Evolutionary conservation across 495 filamentous ascomycete genomes (phyloP).

Genomic region (Aspergillus wentii): DNA sequence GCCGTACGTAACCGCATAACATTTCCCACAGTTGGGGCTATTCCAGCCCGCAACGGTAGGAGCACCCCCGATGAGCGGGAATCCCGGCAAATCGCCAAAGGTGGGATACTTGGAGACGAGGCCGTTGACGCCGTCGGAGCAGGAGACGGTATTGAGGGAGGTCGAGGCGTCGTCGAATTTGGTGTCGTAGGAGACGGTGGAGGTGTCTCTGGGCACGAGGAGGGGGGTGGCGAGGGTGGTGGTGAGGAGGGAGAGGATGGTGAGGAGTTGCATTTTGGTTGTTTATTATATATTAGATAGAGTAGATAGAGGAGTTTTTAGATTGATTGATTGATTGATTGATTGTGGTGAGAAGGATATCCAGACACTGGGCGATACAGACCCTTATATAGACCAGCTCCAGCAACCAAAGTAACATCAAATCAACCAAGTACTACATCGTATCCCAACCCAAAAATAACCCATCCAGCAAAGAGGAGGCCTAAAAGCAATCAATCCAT

Average conservation of each 20-base stretch:
- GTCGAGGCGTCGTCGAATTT: constrained; percentile 28
- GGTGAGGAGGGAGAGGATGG: neutral
- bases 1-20: constrained; percentile 58
- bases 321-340: no score
- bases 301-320: no score
- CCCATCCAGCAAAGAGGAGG: no score
- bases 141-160: constrained; percentile 58
- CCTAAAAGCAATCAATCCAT: no score
- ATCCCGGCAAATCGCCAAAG: constrained; percentile 49
- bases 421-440: no score
- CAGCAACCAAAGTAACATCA: no score
- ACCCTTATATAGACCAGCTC: no score
- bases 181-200: constrained; percentile 31
- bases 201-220: neutral
- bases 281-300: no score
- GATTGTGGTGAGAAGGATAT: no score
- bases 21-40: constrained; percentile 59
- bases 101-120: constrained; percentile 64
- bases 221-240: neutral
- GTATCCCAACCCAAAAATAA: no score
- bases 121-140: constrained; percentile 51
- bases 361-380: no score
- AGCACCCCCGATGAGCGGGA: constrained; percentile 60
- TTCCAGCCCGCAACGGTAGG: constrained; percentile 56
- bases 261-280: neutral